Base-by-base conservation (phyloP, 2,329 filamentous ascomycete genomes). In the Basipetospora sp. region DNA sequence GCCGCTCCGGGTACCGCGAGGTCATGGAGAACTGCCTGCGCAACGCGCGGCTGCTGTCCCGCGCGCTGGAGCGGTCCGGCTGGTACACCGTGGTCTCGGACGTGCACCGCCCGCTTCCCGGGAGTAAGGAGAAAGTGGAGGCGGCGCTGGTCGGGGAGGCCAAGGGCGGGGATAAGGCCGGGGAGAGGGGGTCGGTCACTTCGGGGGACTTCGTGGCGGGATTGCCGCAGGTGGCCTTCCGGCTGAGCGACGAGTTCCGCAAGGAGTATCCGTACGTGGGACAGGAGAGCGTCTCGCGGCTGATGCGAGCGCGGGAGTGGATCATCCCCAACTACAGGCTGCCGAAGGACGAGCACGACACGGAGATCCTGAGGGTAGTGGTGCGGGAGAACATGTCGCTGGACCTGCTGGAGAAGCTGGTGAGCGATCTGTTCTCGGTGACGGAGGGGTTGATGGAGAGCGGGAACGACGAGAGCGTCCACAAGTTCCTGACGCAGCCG, bases 241-340 rank as follows among this genome's bases (percentile, higher is more conserved):
- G 66, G 10, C 62, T 81, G 42, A 67, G 64, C 10, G 71, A 79
- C 44, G 61, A 67, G 8, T 80, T 79, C 56, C 67, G 68, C 50
- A 60, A 64, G 41, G 55, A 73, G 31, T 79, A 65, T 51, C 69
- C 73, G 0, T 69, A 77, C 45, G 60, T 80, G 42, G 72, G 75
- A 54, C 77, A 81, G 53, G 74, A 71, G 40, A 65, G 65, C 5
- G 62, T 81, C 11, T 74, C 69, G 38, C 71, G 76, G 14, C 55
- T 81, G 29, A 55, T 80, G 39, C 64, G 77, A 11, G 70, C 71
- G 4, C 75, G 75, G 49, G 74, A 80, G 54, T 81, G 79, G 59
- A 80, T 81, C 42, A 74, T 81, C 41, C 77, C 76, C 16, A 80
- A 80, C 58, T 81, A 81, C 50, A 68, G 73, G 2, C 60, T 81